Base-by-base conservation (phyloP, 495 filamentous ascomycete genomes). In the Sordaria brevicollis region DNA sequence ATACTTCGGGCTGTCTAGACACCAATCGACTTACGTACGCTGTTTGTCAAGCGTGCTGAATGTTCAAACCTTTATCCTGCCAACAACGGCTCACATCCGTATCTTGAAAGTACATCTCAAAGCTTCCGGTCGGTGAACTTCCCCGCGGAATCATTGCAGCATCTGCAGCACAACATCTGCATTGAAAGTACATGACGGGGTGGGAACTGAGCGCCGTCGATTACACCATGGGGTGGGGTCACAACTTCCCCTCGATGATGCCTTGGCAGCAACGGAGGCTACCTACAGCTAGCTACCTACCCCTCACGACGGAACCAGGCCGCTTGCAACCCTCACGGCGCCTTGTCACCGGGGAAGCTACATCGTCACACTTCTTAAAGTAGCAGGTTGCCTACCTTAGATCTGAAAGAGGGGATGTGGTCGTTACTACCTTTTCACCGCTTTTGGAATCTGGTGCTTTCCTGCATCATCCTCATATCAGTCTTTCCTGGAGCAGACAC, bases 401-500 rank as follows among this genome's bases (percentile, higher is more conserved):
- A 62, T 13, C 17, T 62, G 25, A 31, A 29, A 62, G 49, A 62
- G 11, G 49, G 21, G 25, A 62, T 62, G 49, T 31, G 49, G 49
- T 62, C 49, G 25, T 31, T 31, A 57, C 11, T 62, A 62, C 49
- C 33, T 57, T 25, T 57, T 62, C 49, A 62, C 25, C 49, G 25
- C 33, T 31, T 17, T 62, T 62, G 49, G 49, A 62, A 62, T 29
- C 17, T 62, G 25, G 49, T 62, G 25, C 4, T 62, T 62, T 31
- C 49, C 33, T 62, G 35, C 65, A 68, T 35, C 43, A 39, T 29
- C n/a, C 19, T 37, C 66, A 70, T 66, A 68, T 70, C 35, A 67
- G 54, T 38, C 31, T 67, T 41, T 21, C 31, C 21, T 70, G 37
- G 65, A 35, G 69, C 69, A 38, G 65, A 66, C 31, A 49, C 36